Evolutionary conservation across 805 yeast species (phyloP).

Genomic region (Nakazawaea wyomingensis): DNA sequence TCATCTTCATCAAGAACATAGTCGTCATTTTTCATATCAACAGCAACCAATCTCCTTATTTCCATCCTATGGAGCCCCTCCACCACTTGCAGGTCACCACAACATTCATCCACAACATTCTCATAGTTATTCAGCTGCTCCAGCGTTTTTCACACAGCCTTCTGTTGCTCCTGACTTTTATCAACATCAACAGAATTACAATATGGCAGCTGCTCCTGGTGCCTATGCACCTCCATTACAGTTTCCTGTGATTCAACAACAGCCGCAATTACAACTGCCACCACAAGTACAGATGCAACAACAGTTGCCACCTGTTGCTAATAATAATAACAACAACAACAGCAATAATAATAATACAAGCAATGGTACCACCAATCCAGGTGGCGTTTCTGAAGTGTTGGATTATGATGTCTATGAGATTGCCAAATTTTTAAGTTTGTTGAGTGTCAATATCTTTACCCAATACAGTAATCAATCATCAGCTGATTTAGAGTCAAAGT

Average conservation of each 20-base stretch:
- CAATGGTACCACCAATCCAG: slow-evolving; percentile 18
- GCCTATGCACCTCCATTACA: slow-evolving; percentile 10
- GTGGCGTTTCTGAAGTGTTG: slow-evolving; percentile 73
- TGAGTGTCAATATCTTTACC: slow-evolving; percentile 63
- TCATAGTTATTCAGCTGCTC: slow-evolving; percentile 7
- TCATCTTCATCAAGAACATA: neutral
- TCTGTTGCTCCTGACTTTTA: slow-evolving; percentile 13
- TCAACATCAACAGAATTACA: neutral
- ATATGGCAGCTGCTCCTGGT: neutral
- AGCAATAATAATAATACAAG: slow-evolving; percentile 15
- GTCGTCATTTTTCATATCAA: neutral
- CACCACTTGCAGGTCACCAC: slow-evolving; percentile 14
- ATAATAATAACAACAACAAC: slow-evolving; percentile 18
- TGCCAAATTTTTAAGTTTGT: slow-evolving; percentile 76
- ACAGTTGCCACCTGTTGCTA: slow-evolving; percentile 7
- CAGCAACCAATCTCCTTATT: neutral
- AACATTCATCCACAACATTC: slow-evolving; percentile 16
- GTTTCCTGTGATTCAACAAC: slow-evolving; percentile 1
- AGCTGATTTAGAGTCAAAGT: slow-evolving; percentile 48
- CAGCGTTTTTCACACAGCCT: too few species aligned
- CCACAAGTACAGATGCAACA: slow-evolving; percentile 7
- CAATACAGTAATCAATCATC: slow-evolving; percentile 28
- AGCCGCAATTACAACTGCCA: slow-evolving; percentile 13
- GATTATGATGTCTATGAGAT: slow-evolving; percentile 77
- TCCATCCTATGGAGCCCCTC: neutral